phyloP scores from a whole-genome alignment of 176 grass and related monocot species.

The Typha latifolia region DNA sequence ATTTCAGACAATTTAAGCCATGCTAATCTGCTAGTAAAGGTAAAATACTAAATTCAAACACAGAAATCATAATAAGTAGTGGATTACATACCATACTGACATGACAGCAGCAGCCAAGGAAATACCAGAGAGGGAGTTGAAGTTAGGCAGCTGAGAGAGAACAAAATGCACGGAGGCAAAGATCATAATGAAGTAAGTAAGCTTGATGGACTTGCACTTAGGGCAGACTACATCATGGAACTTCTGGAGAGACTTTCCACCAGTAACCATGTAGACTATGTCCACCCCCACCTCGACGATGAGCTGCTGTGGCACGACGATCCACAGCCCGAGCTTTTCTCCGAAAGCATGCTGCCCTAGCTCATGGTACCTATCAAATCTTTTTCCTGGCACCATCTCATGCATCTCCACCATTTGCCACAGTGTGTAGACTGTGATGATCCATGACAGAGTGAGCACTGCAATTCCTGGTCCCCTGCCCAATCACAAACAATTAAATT shows the following conservation, averaged over 20 bases:
- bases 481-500: not conserved
- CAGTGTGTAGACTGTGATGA: constrained; percentile 85
- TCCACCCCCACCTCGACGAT: constrained; percentile 65
- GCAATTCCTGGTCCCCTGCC: constrained; percentile 69
- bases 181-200: constrained; percentile 90
- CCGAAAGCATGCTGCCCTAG: constrained; percentile 84
- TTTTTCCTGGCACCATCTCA: constrained; percentile 84
- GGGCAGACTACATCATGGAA: constrained; percentile 71
- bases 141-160: constrained; percentile 74
- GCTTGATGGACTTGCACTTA: constrained; percentile 55
- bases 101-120: constrained; percentile 88
- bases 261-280: constrained; percentile 99
- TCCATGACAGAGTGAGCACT: constrained; percentile 67
- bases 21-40: too few relatives aligned
- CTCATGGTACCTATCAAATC: constrained; percentile 92
- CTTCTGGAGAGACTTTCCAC: constrained; percentile 73
- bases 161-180: constrained; percentile 76
- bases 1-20: too few relatives aligned
- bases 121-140: constrained; percentile 87
- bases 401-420: constrained; percentile 99
- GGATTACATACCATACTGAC: constrained; percentile 47
- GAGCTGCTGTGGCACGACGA: constrained; percentile 75
- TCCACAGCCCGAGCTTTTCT: constrained; percentile 68
- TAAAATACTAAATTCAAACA: too few relatives aligned
- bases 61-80: not conserved